phyloP scores from a whole-genome alignment of 176 grass and related monocot genomes.

The Eragrostis curvula region DNA sequence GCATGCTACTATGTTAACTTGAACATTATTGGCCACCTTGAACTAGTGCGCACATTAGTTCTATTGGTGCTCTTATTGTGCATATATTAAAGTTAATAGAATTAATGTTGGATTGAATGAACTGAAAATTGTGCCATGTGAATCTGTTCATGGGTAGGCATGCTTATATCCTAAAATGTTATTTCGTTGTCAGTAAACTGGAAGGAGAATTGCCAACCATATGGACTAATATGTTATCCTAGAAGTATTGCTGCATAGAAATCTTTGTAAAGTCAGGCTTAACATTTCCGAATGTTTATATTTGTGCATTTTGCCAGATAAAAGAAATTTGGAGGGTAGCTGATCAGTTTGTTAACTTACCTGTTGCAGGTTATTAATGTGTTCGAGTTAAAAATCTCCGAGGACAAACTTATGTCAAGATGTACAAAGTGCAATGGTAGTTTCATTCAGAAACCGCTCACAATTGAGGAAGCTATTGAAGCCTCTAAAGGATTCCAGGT shows the following conservation, averaged over 20 bases:
- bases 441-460: conserved; percentile 95
- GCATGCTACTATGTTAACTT: no score
- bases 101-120: no score
- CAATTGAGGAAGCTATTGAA: conserved; percentile 79
- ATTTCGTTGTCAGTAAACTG: no score
- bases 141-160: no score
- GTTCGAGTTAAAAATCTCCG: conserved; percentile 89
- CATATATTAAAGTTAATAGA: no score
- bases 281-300: background rate
- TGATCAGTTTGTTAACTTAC: conserved; percentile 39
- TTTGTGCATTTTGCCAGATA: conserved; percentile 2
- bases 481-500: conserved; percentile 95
- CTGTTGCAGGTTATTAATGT: conserved; percentile 79
- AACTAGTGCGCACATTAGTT: no score
- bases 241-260: background rate
- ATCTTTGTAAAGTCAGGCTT: background rate
- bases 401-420: conserved; percentile 91
- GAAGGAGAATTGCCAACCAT: no score
- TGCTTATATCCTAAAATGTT: no score
- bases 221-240: background rate
- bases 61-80: no score
- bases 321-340: background rate
- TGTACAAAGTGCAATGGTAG: conserved; percentile 98
- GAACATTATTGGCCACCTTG: no score
- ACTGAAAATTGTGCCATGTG: no score